Evolutionary conservation across 768 basidiomycete genomes (phyloP), one percentile per base, ranked within the genome.

Genomic region (Gloeopeniophorella convolvens): DNA sequence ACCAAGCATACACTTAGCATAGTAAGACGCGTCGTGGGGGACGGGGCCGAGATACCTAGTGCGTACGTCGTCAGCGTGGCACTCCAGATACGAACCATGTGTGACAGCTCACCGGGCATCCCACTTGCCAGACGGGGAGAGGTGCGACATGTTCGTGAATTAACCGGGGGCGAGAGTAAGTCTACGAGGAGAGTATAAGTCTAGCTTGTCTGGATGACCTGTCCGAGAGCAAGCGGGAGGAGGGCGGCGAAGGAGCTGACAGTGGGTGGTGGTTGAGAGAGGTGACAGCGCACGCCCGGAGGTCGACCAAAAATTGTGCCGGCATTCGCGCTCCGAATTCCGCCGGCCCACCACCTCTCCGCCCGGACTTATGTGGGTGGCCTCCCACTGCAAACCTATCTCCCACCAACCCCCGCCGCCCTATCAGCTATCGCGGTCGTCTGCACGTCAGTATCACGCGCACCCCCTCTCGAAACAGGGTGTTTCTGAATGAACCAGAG

Each of bases 1-100:
- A 63, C 89, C 89, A 60, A 93, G 78, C 80, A 89, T 83, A 67
- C 83, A 87, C 70, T 91, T 89, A 65, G 81, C 66, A 66, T 90
- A 90, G 76, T 90, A 90, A 42, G 70, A 70, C 51, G 70, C 28
- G 61, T 89, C 85, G 63, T 89, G 87, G 53, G 82, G 82, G 50
- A 89, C 78, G 61, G 87, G 83, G 34, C 86, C 86, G 51, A 76
- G 63, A 59, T 74, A 75, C 65, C 85, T 86, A n/a, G 18, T 13
- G 6, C 28, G 28, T 24, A 31, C 32, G 45, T 37, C 42, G 36
- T 42, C 40, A 50, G 27, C 18, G 11, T 30, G 51, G 23, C 4
- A 31, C 34, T 20, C 26, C 1, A 47, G 39, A 57, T 16, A 48
- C 48, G 37, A 60, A 48, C 46, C n/a, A 42, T 34, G 45, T 41